Percentiles rank a stretch among this genome's conserved stretches.
These are phyloP conservation scores for Neurospora crassa DNA, from an alignment of 2,329 filamentous ascomycete species.

Conservation along the genomic window DNA sequence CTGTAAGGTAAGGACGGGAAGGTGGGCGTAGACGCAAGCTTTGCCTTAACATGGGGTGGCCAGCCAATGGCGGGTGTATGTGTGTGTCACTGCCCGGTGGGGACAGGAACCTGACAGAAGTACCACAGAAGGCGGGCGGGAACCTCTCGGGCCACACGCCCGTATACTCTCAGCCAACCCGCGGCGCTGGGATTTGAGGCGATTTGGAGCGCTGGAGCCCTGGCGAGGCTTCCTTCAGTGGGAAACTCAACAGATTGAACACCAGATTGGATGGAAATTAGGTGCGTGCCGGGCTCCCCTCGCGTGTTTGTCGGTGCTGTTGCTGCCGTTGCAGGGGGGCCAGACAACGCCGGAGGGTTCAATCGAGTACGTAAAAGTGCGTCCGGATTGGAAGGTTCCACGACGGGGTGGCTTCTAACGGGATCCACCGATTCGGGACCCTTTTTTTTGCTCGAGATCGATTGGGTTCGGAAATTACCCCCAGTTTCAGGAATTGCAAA, in stretches of 20 bases:
- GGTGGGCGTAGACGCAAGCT: neutral
- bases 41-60: neutral
- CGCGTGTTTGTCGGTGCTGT: neutral
- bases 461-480: neutral
- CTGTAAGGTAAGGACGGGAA: neutral
- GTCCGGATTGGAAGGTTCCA: neutral
- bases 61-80: neutral
- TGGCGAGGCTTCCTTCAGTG: neutral
- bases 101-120: neutral
- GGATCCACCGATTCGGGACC: neutral
- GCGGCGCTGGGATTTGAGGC: neutral
- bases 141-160: neutral
- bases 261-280: neutral
- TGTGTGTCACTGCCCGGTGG: neutral
- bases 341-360: neutral
- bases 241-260: neutral
- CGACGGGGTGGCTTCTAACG: neutral
- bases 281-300: neutral
- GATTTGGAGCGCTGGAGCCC: neutral
- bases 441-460: neutral
- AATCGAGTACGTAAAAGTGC: constrained; percentile 22
- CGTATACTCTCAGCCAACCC: neutral
- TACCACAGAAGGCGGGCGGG: neutral
- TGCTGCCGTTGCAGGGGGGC: constrained; percentile 7
- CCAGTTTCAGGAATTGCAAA: neutral